These are phyloP conservation scores for Taphrina betulina DNA, from an alignment of 1,139 yeast genomes.

Conservation along the genomic window DNA sequence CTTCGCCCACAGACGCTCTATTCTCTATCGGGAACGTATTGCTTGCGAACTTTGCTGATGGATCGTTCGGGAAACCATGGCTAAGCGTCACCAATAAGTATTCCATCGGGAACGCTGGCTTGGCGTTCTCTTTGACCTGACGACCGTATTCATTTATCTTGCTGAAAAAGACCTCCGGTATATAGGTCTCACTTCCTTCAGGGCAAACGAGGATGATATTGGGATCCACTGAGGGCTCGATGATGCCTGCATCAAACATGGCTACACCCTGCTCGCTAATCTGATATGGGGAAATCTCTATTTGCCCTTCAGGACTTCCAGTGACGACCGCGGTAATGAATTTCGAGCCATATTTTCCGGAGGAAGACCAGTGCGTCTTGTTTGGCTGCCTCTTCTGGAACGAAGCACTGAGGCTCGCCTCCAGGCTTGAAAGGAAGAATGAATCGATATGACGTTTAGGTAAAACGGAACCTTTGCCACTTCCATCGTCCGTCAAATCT, in stretches of 20 bases:
- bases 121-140: slow-evolving; percentile 83
- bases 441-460: slow-evolving; percentile 93
- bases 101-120: slow-evolving; percentile 95
- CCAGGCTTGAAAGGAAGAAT: slow-evolving; percentile 82
- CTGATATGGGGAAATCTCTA: slow-evolving; percentile 88
- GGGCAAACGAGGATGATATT: slow-evolving; percentile 78
- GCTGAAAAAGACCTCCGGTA: slow-evolving; percentile 89
- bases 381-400: slow-evolving; percentile 72
- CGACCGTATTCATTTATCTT: slow-evolving; percentile 84
- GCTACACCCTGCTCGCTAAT: slow-evolving; percentile 87
- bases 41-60: slow-evolving; percentile 33
- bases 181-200: slow-evolving; percentile 60
- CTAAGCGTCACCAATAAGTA: slow-evolving; percentile 82
- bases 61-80: slow-evolving; percentile 74
- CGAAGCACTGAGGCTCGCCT: slow-evolving; percentile 79
- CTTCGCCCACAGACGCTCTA: slow-evolving; percentile 54
- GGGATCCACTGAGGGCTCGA: slow-evolving; percentile 88
- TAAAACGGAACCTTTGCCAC: slow-evolving; percentile 80
- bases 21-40: slow-evolving; percentile 37
- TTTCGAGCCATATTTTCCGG: slow-evolving; percentile 77
- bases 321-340: slow-evolving; percentile 90
- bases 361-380: slow-evolving; percentile 60
- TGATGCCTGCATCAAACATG: slow-evolving; percentile 77
- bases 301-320: slow-evolving; percentile 82
- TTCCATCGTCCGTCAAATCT: slow-evolving; percentile 84